Percentiles rank a stretch among this genome's conserved stretches.
Evolutionary conservation across 352 stramenopile species (phyloP).

Genomic region (Phytophthora tentaculata): DNA sequence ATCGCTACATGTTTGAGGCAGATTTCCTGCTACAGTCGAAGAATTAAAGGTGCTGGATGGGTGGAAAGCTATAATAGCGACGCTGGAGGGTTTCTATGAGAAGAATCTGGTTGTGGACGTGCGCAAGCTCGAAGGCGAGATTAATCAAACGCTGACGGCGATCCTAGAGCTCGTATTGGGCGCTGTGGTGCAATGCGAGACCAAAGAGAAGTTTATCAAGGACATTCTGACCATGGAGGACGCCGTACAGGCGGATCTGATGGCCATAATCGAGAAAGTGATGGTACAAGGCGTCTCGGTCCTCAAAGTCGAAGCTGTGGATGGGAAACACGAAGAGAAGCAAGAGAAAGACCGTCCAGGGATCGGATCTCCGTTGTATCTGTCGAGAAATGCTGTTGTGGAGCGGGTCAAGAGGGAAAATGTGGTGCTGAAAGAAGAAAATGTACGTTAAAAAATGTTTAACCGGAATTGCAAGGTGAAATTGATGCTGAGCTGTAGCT

Average conservation of each 20-base stretch:
- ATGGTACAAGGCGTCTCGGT: slow-evolving; percentile 31
- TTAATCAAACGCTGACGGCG: slow-evolving; percentile 13
- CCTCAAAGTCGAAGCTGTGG: neutral
- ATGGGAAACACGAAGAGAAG: slow-evolving; percentile 5
- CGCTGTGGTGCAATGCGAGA: slow-evolving; percentile 64
- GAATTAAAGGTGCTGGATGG: neutral
- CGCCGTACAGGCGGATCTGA: slow-evolving; percentile 67
- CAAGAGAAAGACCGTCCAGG: neutral
- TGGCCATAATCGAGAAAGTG: slow-evolving; percentile 65
- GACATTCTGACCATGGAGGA: slow-evolving; percentile 74
- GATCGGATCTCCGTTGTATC: slow-evolving; percentile 43
- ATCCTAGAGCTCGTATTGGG: slow-evolving; percentile 57
- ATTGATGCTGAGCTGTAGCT: neutral
- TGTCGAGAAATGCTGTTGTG: slow-evolving; percentile 56
- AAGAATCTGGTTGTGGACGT: slow-evolving; percentile 24
- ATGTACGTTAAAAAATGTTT: slow-evolving; percentile 34
- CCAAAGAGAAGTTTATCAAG: slow-evolving; percentile 60
- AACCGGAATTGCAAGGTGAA: neutral
- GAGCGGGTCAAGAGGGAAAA: slow-evolving; percentile 59
- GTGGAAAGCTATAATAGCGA: slow-evolving; percentile 19
- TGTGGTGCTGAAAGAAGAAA: slow-evolving; percentile 67
- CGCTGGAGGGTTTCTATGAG: slow-evolving; percentile 68
- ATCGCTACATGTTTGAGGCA: slow-evolving; percentile 4
- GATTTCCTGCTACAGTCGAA: slow-evolving; percentile 19
- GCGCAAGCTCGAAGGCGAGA: slow-evolving; percentile 19